phyloP scores from a whole-genome alignment of 169 alveolate species.

The Eimeria mitis region DNA sequence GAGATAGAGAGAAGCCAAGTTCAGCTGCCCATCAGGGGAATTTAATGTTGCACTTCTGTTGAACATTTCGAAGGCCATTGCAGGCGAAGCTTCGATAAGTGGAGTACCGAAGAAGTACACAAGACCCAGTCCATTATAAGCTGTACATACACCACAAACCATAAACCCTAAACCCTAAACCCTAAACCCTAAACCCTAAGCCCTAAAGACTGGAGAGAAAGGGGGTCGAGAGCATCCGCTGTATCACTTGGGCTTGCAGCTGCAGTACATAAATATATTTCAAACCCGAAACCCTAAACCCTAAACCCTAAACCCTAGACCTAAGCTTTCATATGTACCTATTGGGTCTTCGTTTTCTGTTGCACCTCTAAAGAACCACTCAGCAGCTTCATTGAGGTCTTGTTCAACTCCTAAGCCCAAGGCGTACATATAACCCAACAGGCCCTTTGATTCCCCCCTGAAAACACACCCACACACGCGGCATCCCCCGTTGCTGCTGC shows the following conservation, averaged over 20 bases:
- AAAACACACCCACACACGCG: neutral
- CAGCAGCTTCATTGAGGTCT: constrained; percentile 48
- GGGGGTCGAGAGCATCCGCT: too few relatives aligned
- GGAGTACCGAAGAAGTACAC: constrained; percentile 84
- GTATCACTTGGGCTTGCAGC: too few relatives aligned
- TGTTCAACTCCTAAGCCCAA: constrained; percentile 85
- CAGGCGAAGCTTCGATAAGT: constrained; percentile 64
- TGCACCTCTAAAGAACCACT: constrained; percentile 59
- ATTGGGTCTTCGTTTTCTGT: constrained; percentile 49
- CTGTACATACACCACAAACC: constrained; percentile 18
- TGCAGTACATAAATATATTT: too few relatives aligned
- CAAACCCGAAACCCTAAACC: neutral
- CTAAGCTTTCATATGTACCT: neutral
- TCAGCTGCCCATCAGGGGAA: constrained; percentile 85
- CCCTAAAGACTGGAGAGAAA: too few relatives aligned
- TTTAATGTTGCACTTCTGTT: constrained; percentile 71
- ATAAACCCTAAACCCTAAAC: neutral
- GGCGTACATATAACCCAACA: constrained; percentile 85
- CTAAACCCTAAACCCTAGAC: neutral
- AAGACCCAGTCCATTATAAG: constrained; percentile 84
- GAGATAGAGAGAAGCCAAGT: constrained; percentile 83
- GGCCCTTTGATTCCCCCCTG: constrained; percentile 72
- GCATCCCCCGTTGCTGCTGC: constrained; percentile 26
- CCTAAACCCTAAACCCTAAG: neutral
- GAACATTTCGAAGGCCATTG: constrained; percentile 85